Evolutionary conservation across 228 moss, liverwort and hornwort genomes (phyloP).

Genomic region (Sphagnum magellanicum): DNA sequence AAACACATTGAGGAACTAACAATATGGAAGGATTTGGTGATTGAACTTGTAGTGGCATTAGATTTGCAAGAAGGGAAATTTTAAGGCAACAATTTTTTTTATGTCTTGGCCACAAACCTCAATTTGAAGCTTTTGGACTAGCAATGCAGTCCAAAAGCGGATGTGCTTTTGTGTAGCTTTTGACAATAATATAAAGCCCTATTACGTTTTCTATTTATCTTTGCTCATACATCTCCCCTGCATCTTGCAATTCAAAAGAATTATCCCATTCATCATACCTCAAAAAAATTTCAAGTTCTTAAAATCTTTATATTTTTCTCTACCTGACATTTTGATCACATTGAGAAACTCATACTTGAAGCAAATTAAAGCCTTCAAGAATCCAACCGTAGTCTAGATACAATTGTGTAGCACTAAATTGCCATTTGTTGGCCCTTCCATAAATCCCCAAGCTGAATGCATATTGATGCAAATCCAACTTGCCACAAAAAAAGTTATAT

Average conservation of each 20-base stretch:
- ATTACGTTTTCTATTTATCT: constrained; percentile 53
- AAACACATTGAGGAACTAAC: no score
- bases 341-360: constrained; percentile 22
- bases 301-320: not conserved
- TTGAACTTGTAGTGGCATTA: no score
- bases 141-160: no score
- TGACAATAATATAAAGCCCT: constrained; percentile 27
- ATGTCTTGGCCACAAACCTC: no score
- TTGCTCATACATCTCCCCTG: constrained; percentile 66
- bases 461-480: constrained; percentile 62
- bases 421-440: constrained; percentile 83
- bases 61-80: no score
- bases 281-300: not conserved
- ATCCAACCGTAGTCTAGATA: constrained; percentile 62
- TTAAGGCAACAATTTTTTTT: no score
- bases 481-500: constrained; percentile 10
- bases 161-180: constrained; percentile 33
- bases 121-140: no score
- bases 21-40: no score
- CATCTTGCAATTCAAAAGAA: constrained; percentile 42
- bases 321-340: not conserved
- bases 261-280: not conserved
- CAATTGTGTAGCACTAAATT: constrained; percentile 28
- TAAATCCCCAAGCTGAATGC: constrained; percentile 66
- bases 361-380: constrained; percentile 43